Conservation (phyloP, 352 stramenopile species). For the Pythium chondricola region DNA sequence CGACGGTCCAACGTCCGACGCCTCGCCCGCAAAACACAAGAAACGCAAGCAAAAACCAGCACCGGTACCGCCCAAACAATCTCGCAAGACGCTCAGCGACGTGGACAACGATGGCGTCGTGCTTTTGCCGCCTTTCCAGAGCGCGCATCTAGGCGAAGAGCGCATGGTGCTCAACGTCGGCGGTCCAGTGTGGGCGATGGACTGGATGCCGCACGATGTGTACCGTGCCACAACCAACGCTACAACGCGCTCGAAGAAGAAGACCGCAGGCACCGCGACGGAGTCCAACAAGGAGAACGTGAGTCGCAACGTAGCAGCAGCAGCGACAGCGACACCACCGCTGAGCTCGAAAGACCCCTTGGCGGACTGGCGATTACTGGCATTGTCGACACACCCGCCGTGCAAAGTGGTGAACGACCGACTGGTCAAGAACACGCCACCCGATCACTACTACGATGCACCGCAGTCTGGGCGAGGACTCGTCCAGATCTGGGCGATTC, state of each 20-base stretch:
- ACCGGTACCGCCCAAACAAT: conserved; percentile 10
- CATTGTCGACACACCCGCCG: conserved; percentile 59
- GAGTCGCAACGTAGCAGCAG: conserved; percentile 10
- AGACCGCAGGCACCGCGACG: background rate
- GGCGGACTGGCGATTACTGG: conserved; percentile 50
- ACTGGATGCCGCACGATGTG: conserved; percentile 49
- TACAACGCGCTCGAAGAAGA: conserved; percentile 7
- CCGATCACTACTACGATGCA: conserved; percentile 72
- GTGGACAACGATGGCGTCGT: conserved; percentile 10
- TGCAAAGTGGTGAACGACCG: conserved; percentile 51
- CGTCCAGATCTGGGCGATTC: conserved; percentile 77
- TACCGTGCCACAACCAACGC: conserved; percentile 9
- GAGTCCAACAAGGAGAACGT: conserved; percentile 32
- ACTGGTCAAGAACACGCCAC: conserved; percentile 56
- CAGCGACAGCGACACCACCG: conserved; percentile 1
- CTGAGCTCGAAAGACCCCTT: conserved; percentile 8
- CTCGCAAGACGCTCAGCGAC: conserved; percentile 3
- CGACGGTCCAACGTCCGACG: background rate
- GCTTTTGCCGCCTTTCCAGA: conserved; percentile 45
- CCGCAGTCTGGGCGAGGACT: conserved; percentile 43
- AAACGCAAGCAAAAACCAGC: conserved; percentile 20
- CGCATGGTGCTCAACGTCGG: conserved; percentile 60
- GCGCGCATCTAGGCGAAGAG: conserved; percentile 24
- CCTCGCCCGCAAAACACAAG: conserved; percentile 12
- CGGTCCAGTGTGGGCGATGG: conserved; percentile 76